Conservation (phyloP, 176 grass and related monocot species). For the Phoenix roebelenii region DNA sequence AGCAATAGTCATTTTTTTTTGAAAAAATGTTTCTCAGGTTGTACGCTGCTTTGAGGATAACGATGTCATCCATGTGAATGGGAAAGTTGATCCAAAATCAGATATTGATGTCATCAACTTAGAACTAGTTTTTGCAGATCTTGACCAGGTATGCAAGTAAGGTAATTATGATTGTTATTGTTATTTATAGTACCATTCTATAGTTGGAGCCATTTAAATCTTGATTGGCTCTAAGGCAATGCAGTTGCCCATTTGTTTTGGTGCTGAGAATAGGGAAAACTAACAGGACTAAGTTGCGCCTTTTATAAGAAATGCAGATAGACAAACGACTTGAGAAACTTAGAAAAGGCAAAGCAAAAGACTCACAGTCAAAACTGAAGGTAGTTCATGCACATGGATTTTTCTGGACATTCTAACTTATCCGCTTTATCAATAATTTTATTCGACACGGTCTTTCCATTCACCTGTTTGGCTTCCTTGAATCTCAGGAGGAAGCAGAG, state of each 20-base stretch:
- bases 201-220: no score
- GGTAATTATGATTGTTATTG: conserved; percentile 11
- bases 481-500: conserved; percentile 76
- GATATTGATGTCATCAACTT: conserved; percentile 97
- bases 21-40: conserved; percentile 40
- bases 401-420: no score
- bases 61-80: conserved; percentile 91
- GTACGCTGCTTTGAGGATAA: conserved; percentile 97
- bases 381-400: conserved; percentile 10
- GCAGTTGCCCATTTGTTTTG: neutral
- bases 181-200: no score
- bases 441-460: no score
- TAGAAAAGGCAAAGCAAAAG: conserved; percentile 93
- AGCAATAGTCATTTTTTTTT: neutral
- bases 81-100: conserved; percentile 89
- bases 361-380: conserved; percentile 73
- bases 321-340: conserved; percentile 97
- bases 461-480: neutral
- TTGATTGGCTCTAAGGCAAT: no score
- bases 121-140: conserved; percentile 85
- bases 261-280: neutral
- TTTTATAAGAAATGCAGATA: conserved; percentile 52
- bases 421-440: no score
- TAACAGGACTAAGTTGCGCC: neutral
- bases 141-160: conserved; percentile 73